These are phyloP conservation scores for Boletus tomentosulus DNA, from an alignment of 768 basidiomycete species.

Conservation along the genomic window DNA sequence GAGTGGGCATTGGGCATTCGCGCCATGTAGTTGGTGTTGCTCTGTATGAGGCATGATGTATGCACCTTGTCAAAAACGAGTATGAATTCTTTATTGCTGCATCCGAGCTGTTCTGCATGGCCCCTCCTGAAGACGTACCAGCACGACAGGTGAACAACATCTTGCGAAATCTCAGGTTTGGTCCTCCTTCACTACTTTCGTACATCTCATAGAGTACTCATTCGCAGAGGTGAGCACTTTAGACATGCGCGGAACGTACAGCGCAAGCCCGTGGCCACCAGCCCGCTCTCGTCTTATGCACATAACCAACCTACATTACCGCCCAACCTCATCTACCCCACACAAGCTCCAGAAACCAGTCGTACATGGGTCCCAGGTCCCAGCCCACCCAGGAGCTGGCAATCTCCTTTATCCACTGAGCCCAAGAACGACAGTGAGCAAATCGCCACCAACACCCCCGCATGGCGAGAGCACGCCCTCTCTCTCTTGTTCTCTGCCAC, in stretches of 20 bases:
- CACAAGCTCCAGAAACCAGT: constrained; percentile 3
- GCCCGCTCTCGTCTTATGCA: constrained; percentile 17
- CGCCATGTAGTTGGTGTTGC: constrained; percentile 9
- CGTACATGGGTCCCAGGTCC: constrained; percentile 41
- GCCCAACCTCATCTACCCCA: constrained; percentile 35
- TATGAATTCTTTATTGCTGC: constrained; percentile 13
- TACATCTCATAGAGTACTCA: neutral
- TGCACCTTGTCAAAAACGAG: constrained; percentile 23
- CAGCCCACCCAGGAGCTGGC: constrained; percentile 58
- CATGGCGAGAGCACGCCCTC: constrained; percentile 56
- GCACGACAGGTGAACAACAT: constrained; percentile 28
- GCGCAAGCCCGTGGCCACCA: constrained; percentile 17
- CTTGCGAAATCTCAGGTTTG: constrained; percentile 26
- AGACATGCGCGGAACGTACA: constrained; percentile 57
- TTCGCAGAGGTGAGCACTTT: constrained; percentile 64
- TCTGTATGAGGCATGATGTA: constrained; percentile 28
- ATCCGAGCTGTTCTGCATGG: constrained; percentile 2
- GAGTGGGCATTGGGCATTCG: constrained; percentile 4
- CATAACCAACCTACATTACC: constrained; percentile 47
- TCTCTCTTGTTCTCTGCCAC: constrained; percentile 41
- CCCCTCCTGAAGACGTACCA: neutral
- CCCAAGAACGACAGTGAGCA: neutral
- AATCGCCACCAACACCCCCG: constrained; percentile 24
- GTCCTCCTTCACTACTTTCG: constrained; percentile 1
- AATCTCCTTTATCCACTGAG: constrained; percentile 18